A percentile compares a stretch with the other conserved stretches of the same genome.
Evolutionary conservation across 306 rosid species (phyloP).

Genomic region (Heteromeles arbutifolia): DNA sequence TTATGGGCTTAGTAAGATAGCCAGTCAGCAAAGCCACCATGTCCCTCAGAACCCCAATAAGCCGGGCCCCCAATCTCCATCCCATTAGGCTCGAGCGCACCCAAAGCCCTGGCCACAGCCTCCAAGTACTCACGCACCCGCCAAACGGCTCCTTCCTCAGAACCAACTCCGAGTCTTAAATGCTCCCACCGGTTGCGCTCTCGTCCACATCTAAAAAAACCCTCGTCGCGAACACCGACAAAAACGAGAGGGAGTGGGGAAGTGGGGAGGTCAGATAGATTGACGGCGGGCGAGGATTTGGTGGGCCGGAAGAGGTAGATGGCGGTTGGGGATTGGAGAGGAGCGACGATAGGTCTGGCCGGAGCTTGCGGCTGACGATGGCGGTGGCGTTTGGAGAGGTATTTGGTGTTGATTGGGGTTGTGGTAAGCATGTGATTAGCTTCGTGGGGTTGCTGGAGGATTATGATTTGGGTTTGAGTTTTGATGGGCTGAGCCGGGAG

Average conservation of each 20-base stretch:
- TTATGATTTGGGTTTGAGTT: no score
- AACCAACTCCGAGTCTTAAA: slow-evolving; percentile 68
- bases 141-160: slow-evolving; percentile 70
- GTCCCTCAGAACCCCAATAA: slow-evolving; percentile 58
- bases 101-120: slow-evolving; percentile 69
- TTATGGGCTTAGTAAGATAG: slow-evolving; percentile 58
- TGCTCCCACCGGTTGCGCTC: slow-evolving; percentile 49
- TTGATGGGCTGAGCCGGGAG: no score
- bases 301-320: not conserved
- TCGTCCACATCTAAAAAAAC: slow-evolving; percentile 59
- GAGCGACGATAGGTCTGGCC: no score
- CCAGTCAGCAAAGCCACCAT: slow-evolving; percentile 65
- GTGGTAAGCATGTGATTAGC: no score
- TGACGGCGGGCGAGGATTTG: no score
- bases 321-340: no score
- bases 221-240: slow-evolving; percentile 49
- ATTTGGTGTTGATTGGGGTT: no score
- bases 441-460: no score
- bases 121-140: slow-evolving; percentile 85
- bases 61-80: slow-evolving; percentile 37
- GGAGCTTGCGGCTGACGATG: no score
- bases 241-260: slow-evolving; percentile 7
- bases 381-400: no score
- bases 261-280: not conserved
- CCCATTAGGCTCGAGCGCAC: slow-evolving; percentile 65